Base-by-base conservation (phyloP, 345 rosid genomes). In the Arabidopsis suecica region DNA sequence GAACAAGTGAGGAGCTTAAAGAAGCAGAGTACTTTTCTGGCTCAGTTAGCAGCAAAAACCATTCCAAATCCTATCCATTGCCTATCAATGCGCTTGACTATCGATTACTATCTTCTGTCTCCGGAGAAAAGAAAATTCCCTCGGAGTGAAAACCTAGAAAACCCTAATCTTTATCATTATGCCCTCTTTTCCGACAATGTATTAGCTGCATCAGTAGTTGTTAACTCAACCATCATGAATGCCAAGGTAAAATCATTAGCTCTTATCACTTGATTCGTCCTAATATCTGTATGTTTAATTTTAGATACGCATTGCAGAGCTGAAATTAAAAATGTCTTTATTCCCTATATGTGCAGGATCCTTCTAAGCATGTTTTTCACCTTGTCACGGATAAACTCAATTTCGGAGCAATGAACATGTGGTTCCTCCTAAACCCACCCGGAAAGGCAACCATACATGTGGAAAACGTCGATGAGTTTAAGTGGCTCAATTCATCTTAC, bases 141-240 rank as follows among this genome's bases (percentile, higher is more conserved):
- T 45, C 78, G 84, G 53, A 88, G 87, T 58, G 99, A 93, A 84
- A 96, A 96, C 80, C 81, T 85, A 78, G 98, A 86, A 77, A 89
- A 93, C 71, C 90, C 94, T 53, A 83, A 83, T 83, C 94, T 96
- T 48, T 80, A 91, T 61, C 99, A 96, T 78, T 96, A 96, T 79
- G 98, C 99, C 36, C 88, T 96, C 76, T 96, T 96, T 83, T 96
- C 99, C 12, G 99, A 96, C 83, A 96, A 96, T 82, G 99, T 96
- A 61, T 84, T 96, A 86, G 99, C 99, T 83, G 97, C 99, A 75
- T 96, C 99, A 55, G 98, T 96, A 59, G 99, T 96, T 77, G 98
- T 96, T 73, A 96, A 96, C 87, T 96, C 99, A 71, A 87, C 99
- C 36, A 70, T 93, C 78, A 75, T 76, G 85, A 96, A 96, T 75